Evolutionary conservation across 75 land plant genomes (phyloP).

Genomic region (Picea sitchensis): DNA sequence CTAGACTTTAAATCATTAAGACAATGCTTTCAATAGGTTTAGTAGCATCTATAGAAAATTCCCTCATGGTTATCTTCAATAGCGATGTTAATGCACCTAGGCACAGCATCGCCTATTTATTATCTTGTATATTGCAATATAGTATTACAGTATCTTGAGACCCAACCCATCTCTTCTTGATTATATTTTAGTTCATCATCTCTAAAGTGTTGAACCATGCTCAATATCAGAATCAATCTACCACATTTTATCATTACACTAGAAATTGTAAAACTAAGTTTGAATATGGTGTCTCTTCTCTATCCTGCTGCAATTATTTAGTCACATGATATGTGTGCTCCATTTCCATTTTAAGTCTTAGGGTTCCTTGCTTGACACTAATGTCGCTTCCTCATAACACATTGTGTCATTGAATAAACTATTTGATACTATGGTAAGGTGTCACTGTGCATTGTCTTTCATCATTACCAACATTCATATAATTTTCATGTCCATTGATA

Average conservation of each 20-base stretch:
- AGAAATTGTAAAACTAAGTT: slow-evolving; percentile 92
- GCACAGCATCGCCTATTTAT: slow-evolving; percentile 67
- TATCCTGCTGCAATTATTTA: slow-evolving; percentile 93
- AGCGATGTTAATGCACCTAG: slow-evolving; percentile 84
- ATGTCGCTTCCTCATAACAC: no score
- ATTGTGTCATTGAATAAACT: no score
- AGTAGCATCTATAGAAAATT: slow-evolving; percentile 88
- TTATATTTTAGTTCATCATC: slow-evolving; percentile 82
- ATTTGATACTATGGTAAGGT: no score
- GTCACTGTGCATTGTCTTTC: no score
- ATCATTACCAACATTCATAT: no score
- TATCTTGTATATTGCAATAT: slow-evolving; percentile 89
- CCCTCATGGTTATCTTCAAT: slow-evolving; percentile 86
- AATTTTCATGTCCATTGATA: no score
- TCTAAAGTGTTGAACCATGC: slow-evolving; percentile 77
- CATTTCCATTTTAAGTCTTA: no score
- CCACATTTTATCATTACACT: slow-evolving; percentile 84
- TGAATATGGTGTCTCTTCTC: slow-evolving; percentile 93
- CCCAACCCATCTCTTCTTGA: slow-evolving; percentile 77
- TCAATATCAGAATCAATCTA: slow-evolving; percentile 75
- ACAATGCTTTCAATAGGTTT: slow-evolving; percentile 92
- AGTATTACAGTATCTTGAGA: slow-evolving; percentile 89
- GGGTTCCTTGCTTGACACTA: no score
- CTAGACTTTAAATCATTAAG: slow-evolving; percentile 84
- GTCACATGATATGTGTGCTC: slow-evolving; percentile 47